A percentile compares a stretch with the other conserved stretches of the same genome.
These are phyloP conservation scores for Stenogyne calaminthoides DNA, from an alignment of 305 asterid genomes.

Conservation along the genomic window DNA sequence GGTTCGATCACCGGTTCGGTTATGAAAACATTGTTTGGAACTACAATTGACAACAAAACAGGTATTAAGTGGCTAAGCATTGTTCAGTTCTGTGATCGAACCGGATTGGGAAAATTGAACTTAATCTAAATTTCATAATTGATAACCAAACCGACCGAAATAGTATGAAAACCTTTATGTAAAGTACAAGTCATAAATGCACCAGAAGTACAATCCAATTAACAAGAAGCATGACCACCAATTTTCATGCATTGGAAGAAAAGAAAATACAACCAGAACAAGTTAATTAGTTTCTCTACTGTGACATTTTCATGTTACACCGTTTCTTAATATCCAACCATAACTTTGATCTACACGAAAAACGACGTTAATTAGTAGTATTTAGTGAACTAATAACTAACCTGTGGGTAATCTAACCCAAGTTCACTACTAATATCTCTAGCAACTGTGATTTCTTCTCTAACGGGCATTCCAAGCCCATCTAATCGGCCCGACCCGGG, in stretches of 20 bases:
- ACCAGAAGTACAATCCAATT: background rate
- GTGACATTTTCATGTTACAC: slow-evolving; percentile 23
- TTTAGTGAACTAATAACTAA: background rate
- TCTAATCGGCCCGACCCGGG: slow-evolving; percentile 89
- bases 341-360: background rate
- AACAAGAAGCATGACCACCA: background rate
- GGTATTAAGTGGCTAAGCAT: too few species aligned
- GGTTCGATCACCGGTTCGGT: too few species aligned
- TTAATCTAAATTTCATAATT: too few species aligned
- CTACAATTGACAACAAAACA: too few species aligned
- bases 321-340: background rate
- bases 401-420: background rate
- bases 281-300: slow-evolving; percentile 15
- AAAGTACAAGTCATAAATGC: background rate
- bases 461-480: slow-evolving; percentile 70
- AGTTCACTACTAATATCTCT: slow-evolving; percentile 52
- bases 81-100: too few species aligned
- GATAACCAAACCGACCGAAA: too few species aligned
- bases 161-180: too few species aligned
- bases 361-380: background rate
- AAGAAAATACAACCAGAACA: background rate
- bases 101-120: too few species aligned
- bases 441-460: slow-evolving; percentile 49
- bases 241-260: background rate
- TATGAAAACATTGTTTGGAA: too few species aligned